Evolutionary conservation across 2,329 filamentous ascomycete genomes (phyloP), one percentile per base, ranked within the genome.

Genomic region (Alternaria sp.): DNA sequence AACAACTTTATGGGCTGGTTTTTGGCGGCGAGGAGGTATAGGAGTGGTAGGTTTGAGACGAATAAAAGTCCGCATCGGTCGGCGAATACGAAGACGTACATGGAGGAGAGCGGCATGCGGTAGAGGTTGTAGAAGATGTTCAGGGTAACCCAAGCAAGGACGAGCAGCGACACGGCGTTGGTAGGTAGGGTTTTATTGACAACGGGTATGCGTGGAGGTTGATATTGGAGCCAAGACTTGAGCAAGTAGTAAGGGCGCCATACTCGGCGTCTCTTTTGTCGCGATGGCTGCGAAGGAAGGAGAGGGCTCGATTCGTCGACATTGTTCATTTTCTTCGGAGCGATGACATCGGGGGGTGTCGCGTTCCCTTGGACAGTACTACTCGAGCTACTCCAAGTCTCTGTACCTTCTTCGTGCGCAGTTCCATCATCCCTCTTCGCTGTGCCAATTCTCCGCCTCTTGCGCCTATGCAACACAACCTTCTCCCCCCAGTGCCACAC

Each of bases 11-110:
- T 69, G 0, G 87, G 88, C 61, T 89, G 87, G 58, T 87, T 90
- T 72, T 90, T 90, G 31, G 88, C 87, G 2, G 85, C 83, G 3
- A 90, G 79, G 4, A 90, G 77, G 70, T 90, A 90, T 3, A 90
- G 78, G 37, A 84, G 73, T 3, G 83, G 82, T 1, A 85, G 72
- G 55, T 84, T 85, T 10, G 80, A 78, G 14, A 79, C 78, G 64
- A 84, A 84, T 3, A 87, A 68, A 40, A 84, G 78, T 5, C 85
- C 85, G 36, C 83, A 81, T 29, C 86, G 80, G 67, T 88, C 86
- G 56, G 84, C 83, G 46, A 88, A 82, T 52, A 85, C 80, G 70
- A 88, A 86, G 54, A 85, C 77, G 67, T 82, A 82, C 45, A 78
- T 72, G n/a, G 80, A 63, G 11, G 78, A 76, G 17, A 85, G 70